phyloP scores from a whole-genome alignment of 805 yeast species.

The Wickerhamomyces mucosus region DNA sequence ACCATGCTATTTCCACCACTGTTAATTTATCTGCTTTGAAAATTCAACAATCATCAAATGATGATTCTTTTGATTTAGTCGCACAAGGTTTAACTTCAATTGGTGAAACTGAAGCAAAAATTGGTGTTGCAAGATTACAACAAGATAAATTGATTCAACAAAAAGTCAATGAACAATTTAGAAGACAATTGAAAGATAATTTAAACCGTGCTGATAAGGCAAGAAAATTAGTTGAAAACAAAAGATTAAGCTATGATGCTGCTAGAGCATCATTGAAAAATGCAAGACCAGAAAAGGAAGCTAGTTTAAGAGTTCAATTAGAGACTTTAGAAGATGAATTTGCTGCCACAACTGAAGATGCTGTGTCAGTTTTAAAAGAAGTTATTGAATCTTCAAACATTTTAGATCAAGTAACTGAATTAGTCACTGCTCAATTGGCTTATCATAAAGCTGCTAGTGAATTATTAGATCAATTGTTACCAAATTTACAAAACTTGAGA shows the following conservation, averaged over 20 bases:
- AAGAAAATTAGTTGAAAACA: conserved; percentile 67
- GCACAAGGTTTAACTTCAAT: conserved; percentile 56
- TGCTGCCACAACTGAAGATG: conserved; percentile 84
- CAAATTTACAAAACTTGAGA: conserved; percentile 51
- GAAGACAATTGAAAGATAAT: conserved; percentile 49
- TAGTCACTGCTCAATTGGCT: conserved; percentile 71
- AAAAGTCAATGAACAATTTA: conserved; percentile 60
- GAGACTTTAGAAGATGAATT: conserved; percentile 84
- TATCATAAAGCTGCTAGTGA: conserved; percentile 71
- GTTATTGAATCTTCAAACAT: conserved; percentile 66
- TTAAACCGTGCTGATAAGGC: conserved; percentile 57
- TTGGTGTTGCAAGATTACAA: conserved; percentile 74
- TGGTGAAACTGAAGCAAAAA: conserved; percentile 60
- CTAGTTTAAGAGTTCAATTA: conserved; percentile 64
- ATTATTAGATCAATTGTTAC: conserved; percentile 52
- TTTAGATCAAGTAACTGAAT: conserved; percentile 54
- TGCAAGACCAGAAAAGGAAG: conserved; percentile 57
- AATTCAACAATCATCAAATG: conserved; percentile 22
- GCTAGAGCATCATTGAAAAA: conserved; percentile 47
- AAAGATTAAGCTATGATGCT: conserved; percentile 71
- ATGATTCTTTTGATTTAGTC: conserved; percentile 39
- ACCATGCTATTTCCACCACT: conserved; percentile 75
- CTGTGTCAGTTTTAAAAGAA: conserved; percentile 73
- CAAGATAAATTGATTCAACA: conserved; percentile 69
- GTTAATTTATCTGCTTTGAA: conserved; percentile 36